A percentile compares a stretch with the other conserved stretches of the same genome.
phyloP scores from a whole-genome alignment of 176 grass and related monocot species.

The Eremochloa ophiuroides region DNA sequence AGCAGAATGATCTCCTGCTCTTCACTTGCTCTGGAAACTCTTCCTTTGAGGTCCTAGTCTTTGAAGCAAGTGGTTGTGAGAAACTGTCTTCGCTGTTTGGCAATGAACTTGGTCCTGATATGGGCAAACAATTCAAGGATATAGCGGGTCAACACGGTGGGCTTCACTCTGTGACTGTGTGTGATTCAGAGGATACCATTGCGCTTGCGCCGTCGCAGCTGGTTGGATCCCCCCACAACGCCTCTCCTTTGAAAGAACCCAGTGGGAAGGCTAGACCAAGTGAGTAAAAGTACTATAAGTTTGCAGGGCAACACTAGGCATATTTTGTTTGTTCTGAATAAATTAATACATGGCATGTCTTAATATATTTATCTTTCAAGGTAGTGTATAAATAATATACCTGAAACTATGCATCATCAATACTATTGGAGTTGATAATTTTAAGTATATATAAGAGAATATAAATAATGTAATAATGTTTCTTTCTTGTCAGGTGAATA shows the following conservation, averaged over 20 bases:
- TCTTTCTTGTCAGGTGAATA: constrained; percentile 9
- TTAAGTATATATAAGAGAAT: neutral
- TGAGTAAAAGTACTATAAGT: neutral
- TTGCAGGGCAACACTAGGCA: neutral
- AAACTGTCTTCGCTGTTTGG: constrained; percentile 30
- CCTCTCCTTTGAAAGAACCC: neutral
- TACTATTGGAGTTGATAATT: neutral
- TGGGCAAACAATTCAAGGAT: neutral
- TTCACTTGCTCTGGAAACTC: constrained; percentile 33
- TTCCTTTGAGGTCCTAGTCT: constrained; percentile 48
- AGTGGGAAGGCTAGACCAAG: neutral
- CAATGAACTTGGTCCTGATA: neutral
- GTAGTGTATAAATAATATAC: neutral
- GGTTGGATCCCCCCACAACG: neutral
- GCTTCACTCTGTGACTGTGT: neutral
- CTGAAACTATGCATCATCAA: neutral
- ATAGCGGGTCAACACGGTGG: neutral
- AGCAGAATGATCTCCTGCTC: constrained; percentile 45
- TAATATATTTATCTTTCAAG: neutral
- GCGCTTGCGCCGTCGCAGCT: neutral
- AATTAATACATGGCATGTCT: neutral
- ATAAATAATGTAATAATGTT: neutral
- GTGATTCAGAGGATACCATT: neutral
- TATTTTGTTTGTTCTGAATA: neutral
- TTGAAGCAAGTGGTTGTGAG: constrained; percentile 37